These are phyloP conservation scores for Eleusine indica DNA, from an alignment of 176 grass and related monocot species.

Conservation along the genomic window DNA sequence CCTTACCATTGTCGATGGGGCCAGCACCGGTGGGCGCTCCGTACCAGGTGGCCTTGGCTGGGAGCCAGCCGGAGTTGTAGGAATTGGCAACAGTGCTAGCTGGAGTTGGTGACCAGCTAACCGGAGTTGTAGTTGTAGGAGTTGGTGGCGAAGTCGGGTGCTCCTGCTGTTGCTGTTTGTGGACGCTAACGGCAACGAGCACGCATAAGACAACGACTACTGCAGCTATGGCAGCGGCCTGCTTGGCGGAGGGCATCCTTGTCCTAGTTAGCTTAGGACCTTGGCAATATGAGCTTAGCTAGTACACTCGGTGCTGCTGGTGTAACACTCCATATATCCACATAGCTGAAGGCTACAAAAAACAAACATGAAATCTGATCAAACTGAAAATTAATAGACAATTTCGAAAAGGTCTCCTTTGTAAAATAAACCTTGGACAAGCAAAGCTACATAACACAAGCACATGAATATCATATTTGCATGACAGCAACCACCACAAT, in stretches of 20 bases:
- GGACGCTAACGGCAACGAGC: neutral
- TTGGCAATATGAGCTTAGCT: slow-evolving; percentile 3
- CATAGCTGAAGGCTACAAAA: neutral
- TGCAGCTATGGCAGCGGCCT: neutral
- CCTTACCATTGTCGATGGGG: neutral
- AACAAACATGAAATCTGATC: neutral
- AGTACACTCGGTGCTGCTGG: neutral
- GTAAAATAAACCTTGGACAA: neutral
- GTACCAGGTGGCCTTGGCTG: neutral
- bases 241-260: neutral
- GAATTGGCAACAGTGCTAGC: neutral
- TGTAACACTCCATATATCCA: neutral
- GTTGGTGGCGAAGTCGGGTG: neutral
- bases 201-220: neutral
- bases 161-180: neutral
- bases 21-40: neutral
- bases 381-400: neutral
- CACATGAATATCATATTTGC: neutral
- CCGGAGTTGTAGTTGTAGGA: neutral
- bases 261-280: neutral
- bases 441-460: neutral
- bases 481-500: neutral
- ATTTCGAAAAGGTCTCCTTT: neutral
- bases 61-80: neutral
- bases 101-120: neutral